phyloP scores from a whole-genome alignment of 345 rosid species.

The Eucalyptus polyanthemos region DNA sequence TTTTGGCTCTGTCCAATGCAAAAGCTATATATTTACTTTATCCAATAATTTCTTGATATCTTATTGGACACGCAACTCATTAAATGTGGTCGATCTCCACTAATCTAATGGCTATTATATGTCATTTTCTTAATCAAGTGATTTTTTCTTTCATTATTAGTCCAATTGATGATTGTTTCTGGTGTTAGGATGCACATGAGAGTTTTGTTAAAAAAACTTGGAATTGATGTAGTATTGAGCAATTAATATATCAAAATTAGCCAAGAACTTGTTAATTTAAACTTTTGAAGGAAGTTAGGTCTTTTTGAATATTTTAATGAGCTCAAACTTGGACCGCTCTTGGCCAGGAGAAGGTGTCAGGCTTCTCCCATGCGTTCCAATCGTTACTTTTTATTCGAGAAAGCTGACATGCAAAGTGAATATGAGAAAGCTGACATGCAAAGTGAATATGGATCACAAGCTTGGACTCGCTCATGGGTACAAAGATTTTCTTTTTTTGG shows the following conservation, averaged over 20 bases:
- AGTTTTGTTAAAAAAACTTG: too few relatives aligned
- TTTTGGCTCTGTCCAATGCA: background rate
- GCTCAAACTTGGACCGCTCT: too few relatives aligned
- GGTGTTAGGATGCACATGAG: too few relatives aligned
- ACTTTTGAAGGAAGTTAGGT: too few relatives aligned
- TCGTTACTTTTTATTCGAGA: background rate
- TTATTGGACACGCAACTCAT: background rate
- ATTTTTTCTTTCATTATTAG: too few relatives aligned
- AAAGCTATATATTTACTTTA: background rate
- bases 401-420: background rate
- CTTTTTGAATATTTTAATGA: too few relatives aligned
- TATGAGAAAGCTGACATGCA: background rate
- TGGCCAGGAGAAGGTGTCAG: too few relatives aligned
- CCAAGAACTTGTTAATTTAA: too few relatives aligned
- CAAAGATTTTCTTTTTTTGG: background rate
- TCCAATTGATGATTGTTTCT: background rate
- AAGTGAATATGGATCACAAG: background rate
- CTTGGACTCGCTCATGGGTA: background rate
- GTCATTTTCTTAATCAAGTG: too few relatives aligned
- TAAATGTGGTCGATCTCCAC: background rate
- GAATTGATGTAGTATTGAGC: too few relatives aligned
- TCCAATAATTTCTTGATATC: background rate
- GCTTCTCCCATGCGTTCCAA: too few relatives aligned
- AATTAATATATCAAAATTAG: too few relatives aligned
- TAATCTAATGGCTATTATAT: background rate